A percentile compares a stretch with the other conserved stretches of the same genome.
These are phyloP conservation scores for Ogataea pignaliae DNA, from an alignment of 805 yeast genomes.

Conservation along the genomic window DNA sequence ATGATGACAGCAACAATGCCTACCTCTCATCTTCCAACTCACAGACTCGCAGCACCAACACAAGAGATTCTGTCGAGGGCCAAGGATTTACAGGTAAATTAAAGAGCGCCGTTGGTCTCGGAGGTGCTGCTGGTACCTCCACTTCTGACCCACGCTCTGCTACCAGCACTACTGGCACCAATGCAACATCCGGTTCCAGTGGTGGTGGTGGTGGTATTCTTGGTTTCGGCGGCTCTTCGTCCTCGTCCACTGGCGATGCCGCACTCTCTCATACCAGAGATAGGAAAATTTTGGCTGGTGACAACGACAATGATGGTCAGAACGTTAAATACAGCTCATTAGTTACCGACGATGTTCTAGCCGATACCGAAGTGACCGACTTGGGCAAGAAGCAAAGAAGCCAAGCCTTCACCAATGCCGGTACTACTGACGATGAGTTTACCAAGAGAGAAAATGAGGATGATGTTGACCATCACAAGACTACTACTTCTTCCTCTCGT, in stretches of 20 bases:
- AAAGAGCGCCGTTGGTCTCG: constrained; percentile 1
- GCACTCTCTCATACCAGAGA: background rate
- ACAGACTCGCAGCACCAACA: too few relatives aligned
- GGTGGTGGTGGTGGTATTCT: too few relatives aligned
- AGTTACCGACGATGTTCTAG: background rate
- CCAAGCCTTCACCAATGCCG: too few relatives aligned
- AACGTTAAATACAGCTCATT: background rate
- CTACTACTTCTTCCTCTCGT: too few relatives aligned
- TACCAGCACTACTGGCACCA: background rate
- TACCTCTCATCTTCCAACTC: too few relatives aligned
- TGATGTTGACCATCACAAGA: too few relatives aligned
- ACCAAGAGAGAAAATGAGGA: too few relatives aligned
- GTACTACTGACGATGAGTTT: too few relatives aligned
- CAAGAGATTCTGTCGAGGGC: too few relatives aligned
- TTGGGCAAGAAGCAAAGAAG: too few relatives aligned
- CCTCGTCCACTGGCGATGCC: background rate
- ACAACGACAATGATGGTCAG: background rate
- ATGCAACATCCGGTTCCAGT: background rate
- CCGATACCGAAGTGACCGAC: too few relatives aligned
- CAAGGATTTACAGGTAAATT: background rate
- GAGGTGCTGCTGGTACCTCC: background rate
- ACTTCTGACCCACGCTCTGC: background rate
- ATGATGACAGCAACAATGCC: too few relatives aligned
- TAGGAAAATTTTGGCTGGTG: background rate
- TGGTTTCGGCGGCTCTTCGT: background rate